phyloP scores from a whole-genome alignment of 116 monocot genomes.

The Phalaenopsis hybrid region DNA sequence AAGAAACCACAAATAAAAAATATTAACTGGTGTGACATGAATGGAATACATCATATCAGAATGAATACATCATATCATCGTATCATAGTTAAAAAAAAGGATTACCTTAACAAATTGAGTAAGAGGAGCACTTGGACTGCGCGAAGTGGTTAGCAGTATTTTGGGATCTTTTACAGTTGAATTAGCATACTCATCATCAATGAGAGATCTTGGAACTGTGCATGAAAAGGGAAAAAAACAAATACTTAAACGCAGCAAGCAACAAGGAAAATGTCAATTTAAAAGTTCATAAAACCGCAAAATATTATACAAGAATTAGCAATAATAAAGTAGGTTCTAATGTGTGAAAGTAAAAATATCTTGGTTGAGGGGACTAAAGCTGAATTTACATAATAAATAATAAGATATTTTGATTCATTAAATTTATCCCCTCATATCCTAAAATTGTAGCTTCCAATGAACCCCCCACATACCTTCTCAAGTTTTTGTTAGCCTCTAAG shows the following conservation, averaged over 20 bases:
- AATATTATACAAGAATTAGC: too few species aligned
- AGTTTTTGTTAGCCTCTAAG: not conserved
- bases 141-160: slow-evolving; percentile 87
- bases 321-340: too few species aligned
- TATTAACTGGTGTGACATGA: not conserved
- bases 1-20: slow-evolving; percentile 10
- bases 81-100: not conserved
- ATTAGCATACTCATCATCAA: slow-evolving; percentile 96
- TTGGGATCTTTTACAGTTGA: slow-evolving; percentile 69
- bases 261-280: not conserved
- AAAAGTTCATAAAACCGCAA: too few species aligned
- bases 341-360: too few species aligned
- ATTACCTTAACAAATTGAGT: slow-evolving; percentile 89
- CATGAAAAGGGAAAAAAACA: not conserved
- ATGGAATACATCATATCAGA: not conserved
- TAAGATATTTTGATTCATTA: not conserved
- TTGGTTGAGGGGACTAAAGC: not conserved
- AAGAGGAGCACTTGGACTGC: slow-evolving; percentile 88
- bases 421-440: not conserved
- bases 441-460: not conserved
- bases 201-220: slow-evolving; percentile 63
- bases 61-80: not conserved
- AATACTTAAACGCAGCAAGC: not conserved
- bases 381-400: not conserved
- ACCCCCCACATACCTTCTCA: not conserved